Evolutionary conservation across 441 rosid species (phyloP).

Genomic region (Adansonia rubrostipa): DNA sequence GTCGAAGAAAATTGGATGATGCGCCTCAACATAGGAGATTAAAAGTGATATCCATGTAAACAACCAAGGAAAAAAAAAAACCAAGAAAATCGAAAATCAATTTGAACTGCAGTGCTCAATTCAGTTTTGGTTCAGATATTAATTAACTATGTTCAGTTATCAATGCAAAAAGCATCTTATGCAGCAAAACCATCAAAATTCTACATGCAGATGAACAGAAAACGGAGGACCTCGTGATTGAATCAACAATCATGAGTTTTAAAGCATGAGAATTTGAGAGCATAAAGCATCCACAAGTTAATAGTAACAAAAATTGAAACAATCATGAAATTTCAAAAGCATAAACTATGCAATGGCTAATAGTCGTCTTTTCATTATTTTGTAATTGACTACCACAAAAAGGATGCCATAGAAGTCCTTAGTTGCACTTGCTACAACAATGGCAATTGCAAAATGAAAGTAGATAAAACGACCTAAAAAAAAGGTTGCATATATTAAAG

Average conservation of each 20-base stretch:
- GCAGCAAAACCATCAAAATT: neutral
- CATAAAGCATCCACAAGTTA: neutral
- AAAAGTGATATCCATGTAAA: neutral
- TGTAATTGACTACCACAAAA: neutral
- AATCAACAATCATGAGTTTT: neutral
- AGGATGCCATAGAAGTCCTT: neutral
- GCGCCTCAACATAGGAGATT: slow-evolving; percentile 17
- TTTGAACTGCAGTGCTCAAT: too few relatives aligned
- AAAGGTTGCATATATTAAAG: neutral
- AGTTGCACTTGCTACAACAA: slow-evolving; percentile 6
- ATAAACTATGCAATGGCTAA: neutral
- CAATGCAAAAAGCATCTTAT: neutral
- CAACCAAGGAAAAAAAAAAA: neutral
- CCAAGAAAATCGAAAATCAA: too few relatives aligned
- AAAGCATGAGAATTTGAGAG: neutral
- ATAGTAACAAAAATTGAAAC: neutral
- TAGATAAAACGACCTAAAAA: neutral
- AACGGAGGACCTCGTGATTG: neutral
- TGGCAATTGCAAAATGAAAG: slow-evolving; percentile 20
- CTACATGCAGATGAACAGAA: neutral
- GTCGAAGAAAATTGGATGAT: slow-evolving; percentile 24
- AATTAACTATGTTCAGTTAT: too few relatives aligned
- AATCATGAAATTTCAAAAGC: neutral
- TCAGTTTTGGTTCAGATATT: too few relatives aligned
- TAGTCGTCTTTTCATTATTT: neutral